Conservation (phyloP, 192 early-diverging fungal species). For the Entomortierella beljakovae region DNA sequence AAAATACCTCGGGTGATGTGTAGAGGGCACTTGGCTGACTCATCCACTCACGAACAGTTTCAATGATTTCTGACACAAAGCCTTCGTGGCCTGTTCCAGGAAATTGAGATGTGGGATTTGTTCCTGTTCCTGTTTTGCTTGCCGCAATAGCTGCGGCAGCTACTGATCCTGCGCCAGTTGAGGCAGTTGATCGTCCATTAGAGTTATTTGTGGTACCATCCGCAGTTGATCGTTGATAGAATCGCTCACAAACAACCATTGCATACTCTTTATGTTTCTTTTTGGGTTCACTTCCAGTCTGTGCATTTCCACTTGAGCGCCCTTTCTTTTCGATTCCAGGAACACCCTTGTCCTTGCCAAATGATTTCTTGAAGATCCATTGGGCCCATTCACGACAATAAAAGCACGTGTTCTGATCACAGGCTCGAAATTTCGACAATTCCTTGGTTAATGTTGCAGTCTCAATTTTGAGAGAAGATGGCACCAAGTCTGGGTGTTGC, state of each 20-base stretch:
- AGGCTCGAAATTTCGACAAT: constrained; percentile 74
- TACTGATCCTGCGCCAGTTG: constrained; percentile 37
- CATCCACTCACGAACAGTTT: constrained; percentile 57
- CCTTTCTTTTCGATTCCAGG: constrained; percentile 31
- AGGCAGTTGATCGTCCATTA: constrained; percentile 19
- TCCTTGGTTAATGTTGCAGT: constrained; percentile 74
- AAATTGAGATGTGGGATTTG: constrained; percentile 6
- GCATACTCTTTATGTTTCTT: constrained; percentile 54
- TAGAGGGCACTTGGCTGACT: constrained; percentile 58
- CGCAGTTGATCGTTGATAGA: constrained; percentile 51
- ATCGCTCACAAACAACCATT: constrained; percentile 48
- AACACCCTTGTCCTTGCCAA: constrained; percentile 47
- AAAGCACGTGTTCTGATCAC: constrained; percentile 75
- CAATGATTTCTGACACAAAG: constrained; percentile 49
- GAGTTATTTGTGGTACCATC: constrained; percentile 10
- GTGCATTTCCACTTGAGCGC: constrained; percentile 38
- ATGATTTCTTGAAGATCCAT: constrained; percentile 78
- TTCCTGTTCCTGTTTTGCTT: constrained; percentile 45
- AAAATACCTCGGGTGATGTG: constrained; percentile 61
- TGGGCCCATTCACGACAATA: constrained; percentile 88
- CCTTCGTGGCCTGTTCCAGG: constrained; percentile 24
- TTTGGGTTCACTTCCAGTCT: constrained; percentile 25
- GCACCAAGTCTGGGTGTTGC: constrained; percentile 47
- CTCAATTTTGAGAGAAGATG: constrained; percentile 72
- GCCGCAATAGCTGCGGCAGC: constrained; percentile 47